phyloP scores from a whole-genome alignment of 768 basidiomycete species.

The Mycena kentingensis region DNA sequence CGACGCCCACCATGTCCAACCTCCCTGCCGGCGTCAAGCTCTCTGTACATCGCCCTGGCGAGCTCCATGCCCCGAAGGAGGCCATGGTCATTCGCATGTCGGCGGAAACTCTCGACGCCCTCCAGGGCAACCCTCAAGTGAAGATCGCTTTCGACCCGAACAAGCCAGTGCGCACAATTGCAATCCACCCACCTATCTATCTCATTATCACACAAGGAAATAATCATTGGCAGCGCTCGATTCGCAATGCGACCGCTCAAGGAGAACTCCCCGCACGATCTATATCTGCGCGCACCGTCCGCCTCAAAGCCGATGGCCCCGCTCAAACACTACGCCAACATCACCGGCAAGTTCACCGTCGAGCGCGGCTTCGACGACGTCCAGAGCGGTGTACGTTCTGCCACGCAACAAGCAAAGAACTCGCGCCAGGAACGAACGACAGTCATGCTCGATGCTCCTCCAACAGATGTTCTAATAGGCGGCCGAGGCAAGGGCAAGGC shows the following conservation, averaged over 20 bases:
- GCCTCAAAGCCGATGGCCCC: slow-evolving; percentile 61
- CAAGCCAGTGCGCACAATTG: slow-evolving; percentile 50
- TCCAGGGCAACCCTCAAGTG: slow-evolving; percentile 53
- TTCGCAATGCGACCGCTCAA: slow-evolving; percentile 57
- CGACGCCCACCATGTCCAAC: slow-evolving; percentile 54
- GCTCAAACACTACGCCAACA: slow-evolving; percentile 72
- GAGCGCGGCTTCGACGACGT: slow-evolving; percentile 58
- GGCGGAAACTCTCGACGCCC: slow-evolving; percentile 68
- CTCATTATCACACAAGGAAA: slow-evolving; percentile 45
- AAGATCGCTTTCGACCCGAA: slow-evolving; percentile 65
- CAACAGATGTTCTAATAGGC: slow-evolving; percentile 38
- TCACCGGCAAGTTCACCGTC: slow-evolving; percentile 72
- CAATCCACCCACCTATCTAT: not conserved
- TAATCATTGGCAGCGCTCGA: slow-evolving; percentile 65
- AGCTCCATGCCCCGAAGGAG: slow-evolving; percentile 62
- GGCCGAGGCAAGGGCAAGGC: slow-evolving; percentile 42
- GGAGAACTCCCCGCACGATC: slow-evolving; percentile 65
- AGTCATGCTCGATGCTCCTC: slow-evolving; percentile 48
- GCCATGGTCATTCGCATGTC: slow-evolving; percentile 80
- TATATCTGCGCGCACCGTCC: slow-evolving; percentile 68
- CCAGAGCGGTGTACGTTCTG: slow-evolving; percentile 48
- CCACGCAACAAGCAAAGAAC: slow-evolving; percentile 45
- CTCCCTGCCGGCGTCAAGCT: slow-evolving; percentile 58
- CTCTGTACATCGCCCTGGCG: slow-evolving; percentile 59
- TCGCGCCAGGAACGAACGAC: slow-evolving; percentile 47